Evolutionary conservation across 192 early-diverging fungal species (phyloP), one percentile per base, ranked within the genome.

Genomic region (Coemansia sp.): DNA sequence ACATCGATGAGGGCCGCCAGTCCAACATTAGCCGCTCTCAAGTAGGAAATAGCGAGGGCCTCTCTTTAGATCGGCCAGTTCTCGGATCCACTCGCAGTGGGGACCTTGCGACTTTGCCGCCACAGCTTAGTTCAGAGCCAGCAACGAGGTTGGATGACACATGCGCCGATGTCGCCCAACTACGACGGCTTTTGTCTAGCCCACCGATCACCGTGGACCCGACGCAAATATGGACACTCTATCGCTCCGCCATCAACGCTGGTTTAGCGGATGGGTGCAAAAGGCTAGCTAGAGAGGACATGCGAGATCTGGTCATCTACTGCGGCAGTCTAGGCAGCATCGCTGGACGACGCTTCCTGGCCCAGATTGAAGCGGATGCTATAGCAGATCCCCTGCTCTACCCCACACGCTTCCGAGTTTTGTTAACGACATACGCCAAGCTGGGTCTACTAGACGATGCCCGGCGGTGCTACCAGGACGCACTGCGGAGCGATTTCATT

Each of bases 301-400:
- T 70, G 33, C 25, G 5, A 23, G 34, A 10, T 0, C 36, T 81
- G 39, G 48, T 75, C 26, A 11, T 42, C 6, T 64, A 69, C 56
- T 74, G 69, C 39, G 14, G 56, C 20, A 56, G 25, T 2, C n/a
- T 76, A 6, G 79, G 79, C 4, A 31, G 3, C 11, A 41, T 76
- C 14, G 37, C 56, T 28, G 74, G 79, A 6, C 53, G 34, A 25
- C 57, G 59, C 11, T 66, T 75, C 43, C 45, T 76, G 18, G 56
- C 45, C 56, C 72, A 69, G 37, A 70, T 82, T 36, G 79, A 82
- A 56, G 7, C 60, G 14, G 79, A 76, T 38, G 26, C 64, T 2
- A 52, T 35, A 9, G 21, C 70, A 12, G 18, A 63, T n/a, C 56
- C 70, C 6, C 31, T 37, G 18, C 38, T 66, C 21, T 69, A 50